Conservation (phyloP, 192 early-diverging fungal genomes). For the Ambispora gerdemannii region DNA sequence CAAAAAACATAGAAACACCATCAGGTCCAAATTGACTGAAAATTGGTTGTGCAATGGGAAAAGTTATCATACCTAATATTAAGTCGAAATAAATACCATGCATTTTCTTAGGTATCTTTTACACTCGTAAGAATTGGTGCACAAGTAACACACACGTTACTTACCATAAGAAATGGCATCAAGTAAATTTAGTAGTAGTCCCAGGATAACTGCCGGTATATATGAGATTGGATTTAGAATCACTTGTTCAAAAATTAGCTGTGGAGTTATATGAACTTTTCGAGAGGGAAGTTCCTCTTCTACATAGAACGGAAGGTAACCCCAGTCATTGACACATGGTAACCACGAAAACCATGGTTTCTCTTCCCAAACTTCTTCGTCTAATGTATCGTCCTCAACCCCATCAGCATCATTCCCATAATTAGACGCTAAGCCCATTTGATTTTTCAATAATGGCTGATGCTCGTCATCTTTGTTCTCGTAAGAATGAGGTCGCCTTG, state of each 20-base stretch:
- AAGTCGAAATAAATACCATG: background rate
- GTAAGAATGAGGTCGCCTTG: background rate
- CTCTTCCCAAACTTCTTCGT: background rate
- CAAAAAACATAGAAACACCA: slow-evolving; percentile 96
- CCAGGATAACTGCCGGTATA: slow-evolving; percentile 87
- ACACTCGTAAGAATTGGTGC: background rate
- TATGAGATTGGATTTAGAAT: slow-evolving; percentile 57
- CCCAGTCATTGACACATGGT: background rate
- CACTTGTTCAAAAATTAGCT: slow-evolving; percentile 22
- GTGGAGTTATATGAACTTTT: slow-evolving; percentile 7
- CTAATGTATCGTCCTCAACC: slow-evolving; percentile 4
- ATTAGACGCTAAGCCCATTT: background rate
- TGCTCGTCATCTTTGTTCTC: background rate
- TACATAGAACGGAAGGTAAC: background rate
- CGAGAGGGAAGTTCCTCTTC: slow-evolving; percentile 3
- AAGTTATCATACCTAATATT: slow-evolving; percentile 73
- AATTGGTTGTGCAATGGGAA: slow-evolving; percentile 73
- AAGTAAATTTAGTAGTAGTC: slow-evolving; percentile 85
- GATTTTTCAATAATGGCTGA: background rate
- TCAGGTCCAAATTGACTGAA: slow-evolving; percentile 70
- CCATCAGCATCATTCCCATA: background rate
- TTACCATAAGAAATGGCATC: slow-evolving; percentile 86
- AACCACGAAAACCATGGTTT: slow-evolving; percentile 15
- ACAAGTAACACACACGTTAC: no score
- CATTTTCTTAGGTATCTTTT: background rate